phyloP scores from a whole-genome alignment of 345 rosid species.

The Rhodamnia rubescens region DNA sequence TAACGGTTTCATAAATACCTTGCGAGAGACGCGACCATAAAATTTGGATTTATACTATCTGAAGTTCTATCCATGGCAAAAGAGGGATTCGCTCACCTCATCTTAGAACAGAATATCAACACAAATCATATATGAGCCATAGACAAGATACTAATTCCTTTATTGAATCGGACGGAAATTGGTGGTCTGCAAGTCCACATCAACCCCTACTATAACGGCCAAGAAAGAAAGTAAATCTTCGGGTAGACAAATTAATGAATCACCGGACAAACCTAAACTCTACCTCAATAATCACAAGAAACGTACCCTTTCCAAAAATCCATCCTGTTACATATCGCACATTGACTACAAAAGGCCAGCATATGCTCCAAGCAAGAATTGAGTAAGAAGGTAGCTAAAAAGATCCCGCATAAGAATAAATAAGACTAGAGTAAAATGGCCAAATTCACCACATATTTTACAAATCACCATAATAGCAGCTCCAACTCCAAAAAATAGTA shows the following conservation, averaged over 20 bases:
- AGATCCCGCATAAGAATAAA: neutral
- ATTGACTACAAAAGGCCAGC: neutral
- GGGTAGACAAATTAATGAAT: neutral
- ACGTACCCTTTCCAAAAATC: neutral
- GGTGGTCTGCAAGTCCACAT: neutral
- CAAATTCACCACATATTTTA: too few species aligned
- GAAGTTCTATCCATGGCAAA: neutral
- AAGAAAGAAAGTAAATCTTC: neutral
- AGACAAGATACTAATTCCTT: neutral
- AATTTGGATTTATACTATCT: neutral
- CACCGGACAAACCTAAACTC: neutral
- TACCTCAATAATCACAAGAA: neutral
- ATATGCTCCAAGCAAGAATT: neutral
- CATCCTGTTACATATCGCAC: neutral
- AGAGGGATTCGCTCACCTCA: neutral
- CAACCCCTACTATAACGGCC: neutral
- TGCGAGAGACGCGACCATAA: too few species aligned
- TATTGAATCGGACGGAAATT: neutral
- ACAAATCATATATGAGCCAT: neutral
- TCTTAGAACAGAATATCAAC: neutral
- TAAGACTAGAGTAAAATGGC: conserved; percentile 92
- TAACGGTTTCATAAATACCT: too few species aligned
- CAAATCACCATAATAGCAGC: too few species aligned
- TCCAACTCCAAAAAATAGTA: too few species aligned
- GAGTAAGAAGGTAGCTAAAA: neutral